A percentile compares a stretch with the other conserved stretches of the same genome.
These are phyloP conservation scores for Chimonanthus salicifolius DNA, from an alignment of 164 flowering plant genomes.

Conservation along the genomic window DNA sequence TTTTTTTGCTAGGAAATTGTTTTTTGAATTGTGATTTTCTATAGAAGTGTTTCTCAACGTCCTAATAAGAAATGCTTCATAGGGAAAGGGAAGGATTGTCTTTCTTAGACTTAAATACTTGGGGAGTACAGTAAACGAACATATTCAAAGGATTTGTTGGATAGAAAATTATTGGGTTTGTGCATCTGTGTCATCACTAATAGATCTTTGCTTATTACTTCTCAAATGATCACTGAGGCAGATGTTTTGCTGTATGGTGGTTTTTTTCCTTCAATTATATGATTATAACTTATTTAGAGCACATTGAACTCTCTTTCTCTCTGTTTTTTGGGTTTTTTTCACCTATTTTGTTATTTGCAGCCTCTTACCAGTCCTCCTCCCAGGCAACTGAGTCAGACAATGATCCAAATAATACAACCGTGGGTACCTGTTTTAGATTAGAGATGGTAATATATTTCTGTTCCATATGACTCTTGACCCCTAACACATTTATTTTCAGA, in stretches of 20 bases:
- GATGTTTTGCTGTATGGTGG: background rate
- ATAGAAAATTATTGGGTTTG: background rate
- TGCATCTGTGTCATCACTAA: background rate
- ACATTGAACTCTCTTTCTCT: background rate
- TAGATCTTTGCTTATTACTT: background rate
- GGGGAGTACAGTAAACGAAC: too few relatives aligned
- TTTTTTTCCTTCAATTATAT: background rate
- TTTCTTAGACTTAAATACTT: too few relatives aligned
- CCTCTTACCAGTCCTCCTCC: slow-evolving; percentile 50
- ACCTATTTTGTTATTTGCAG: slow-evolving; percentile 39
- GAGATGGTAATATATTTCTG: background rate
- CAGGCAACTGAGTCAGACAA: slow-evolving; percentile 58
- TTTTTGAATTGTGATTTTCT: too few relatives aligned
- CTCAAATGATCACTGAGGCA: background rate
- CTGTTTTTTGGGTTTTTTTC: slow-evolving; percentile 6
- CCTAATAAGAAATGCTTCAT: too few relatives aligned
- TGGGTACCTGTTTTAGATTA: slow-evolving; percentile 39
- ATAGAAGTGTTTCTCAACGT: too few relatives aligned
- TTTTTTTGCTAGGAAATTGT: too few relatives aligned
- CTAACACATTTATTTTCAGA: slow-evolving; percentile 34
- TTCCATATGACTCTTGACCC: slow-evolving; percentile 5
- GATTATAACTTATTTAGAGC: background rate
- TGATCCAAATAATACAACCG: slow-evolving; percentile 87
- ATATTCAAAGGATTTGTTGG: too few relatives aligned
- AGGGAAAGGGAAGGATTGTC: too few relatives aligned